These are phyloP conservation scores for Pythium scleroteichum DNA, from an alignment of 352 stramenopile genomes.

Conservation along the genomic window DNA sequence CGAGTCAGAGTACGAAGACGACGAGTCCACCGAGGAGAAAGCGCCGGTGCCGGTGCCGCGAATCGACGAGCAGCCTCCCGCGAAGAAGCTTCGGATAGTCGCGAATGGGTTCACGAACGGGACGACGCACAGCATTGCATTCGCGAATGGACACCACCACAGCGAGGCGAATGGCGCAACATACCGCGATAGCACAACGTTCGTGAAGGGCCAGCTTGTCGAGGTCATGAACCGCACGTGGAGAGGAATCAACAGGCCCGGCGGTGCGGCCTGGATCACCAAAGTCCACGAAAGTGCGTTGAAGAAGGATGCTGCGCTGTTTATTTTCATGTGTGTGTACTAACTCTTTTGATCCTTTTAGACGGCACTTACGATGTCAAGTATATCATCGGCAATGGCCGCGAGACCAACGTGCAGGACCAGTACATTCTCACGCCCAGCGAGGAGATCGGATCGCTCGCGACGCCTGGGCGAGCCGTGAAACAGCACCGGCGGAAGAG, in stretches of 20 bases:
- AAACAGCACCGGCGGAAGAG: conserved; percentile 28
- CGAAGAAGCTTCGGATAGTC: conserved; percentile 11
- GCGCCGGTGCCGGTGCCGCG: no score
- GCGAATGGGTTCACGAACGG: conserved; percentile 5
- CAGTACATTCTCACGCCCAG: conserved; percentile 30
- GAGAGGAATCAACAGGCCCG: conserved; percentile 91
- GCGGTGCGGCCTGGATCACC: conserved; percentile 82
- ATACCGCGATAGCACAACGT: conserved; percentile 30
- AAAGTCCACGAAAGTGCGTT: conserved; percentile 46
- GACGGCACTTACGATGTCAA: conserved; percentile 39
- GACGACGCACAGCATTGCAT: background rate
- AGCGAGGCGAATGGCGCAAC: conserved; percentile 11
- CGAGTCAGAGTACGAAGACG: background rate
- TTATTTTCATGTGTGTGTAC: background rate
- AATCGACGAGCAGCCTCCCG: background rate
- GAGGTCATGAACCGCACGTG: conserved; percentile 87
- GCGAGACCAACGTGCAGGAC: conserved; percentile 25
- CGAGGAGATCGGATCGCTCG: conserved; percentile 25
- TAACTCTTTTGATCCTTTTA: conserved; percentile 10
- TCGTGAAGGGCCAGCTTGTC: conserved; percentile 75
- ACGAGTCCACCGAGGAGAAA: conserved; percentile 5
- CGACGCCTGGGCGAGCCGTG: conserved; percentile 24
- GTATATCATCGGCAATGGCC: conserved; percentile 36
- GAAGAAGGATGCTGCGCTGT: background rate
- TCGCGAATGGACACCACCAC: background rate